These are phyloP conservation scores for Aspergillus amoenus DNA, from an alignment of 2,329 filamentous ascomycete genomes.

Conservation along the genomic window DNA sequence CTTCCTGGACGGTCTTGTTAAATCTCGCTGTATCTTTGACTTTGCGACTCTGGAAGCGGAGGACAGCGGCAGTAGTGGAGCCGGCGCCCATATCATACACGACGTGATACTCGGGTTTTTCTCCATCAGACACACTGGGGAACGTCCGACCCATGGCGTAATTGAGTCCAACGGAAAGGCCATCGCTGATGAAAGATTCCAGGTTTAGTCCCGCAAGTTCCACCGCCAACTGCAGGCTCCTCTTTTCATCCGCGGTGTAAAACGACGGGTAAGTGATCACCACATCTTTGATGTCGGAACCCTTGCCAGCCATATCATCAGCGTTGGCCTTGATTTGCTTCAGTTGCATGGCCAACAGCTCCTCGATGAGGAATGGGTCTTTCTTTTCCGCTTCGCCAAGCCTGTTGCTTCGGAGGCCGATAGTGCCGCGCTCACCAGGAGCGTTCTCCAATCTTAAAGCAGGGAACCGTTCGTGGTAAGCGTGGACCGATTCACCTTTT, in stretches of 20 bases:
- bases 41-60: conserved; percentile 83
- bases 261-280: conserved; percentile 90
- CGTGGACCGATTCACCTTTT: conserved; percentile 55
- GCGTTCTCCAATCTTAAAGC: conserved; percentile 66
- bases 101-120: conserved; percentile 85
- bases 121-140: conserved; percentile 76
- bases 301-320: conserved; percentile 75
- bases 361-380: conserved; percentile 72
- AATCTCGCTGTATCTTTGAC: conserved; percentile 90
- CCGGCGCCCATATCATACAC: conserved; percentile 98
- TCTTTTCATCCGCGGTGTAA: conserved; percentile 86
- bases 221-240: conserved; percentile 79
- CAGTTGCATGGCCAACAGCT: conserved; percentile 93
- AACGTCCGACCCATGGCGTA: conserved; percentile 92
- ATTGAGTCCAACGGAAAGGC: conserved; percentile 87
- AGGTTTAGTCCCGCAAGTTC: conserved; percentile 86
- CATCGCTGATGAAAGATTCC: conserved; percentile 81
- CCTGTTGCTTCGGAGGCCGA: conserved; percentile 76
- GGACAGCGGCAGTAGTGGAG: conserved; percentile 82
- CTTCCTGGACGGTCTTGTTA: conserved; percentile 96
- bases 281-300: conserved; percentile 70
- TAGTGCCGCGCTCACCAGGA: conserved; percentile 60
- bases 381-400: conserved; percentile 64
- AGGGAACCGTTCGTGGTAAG: conserved; percentile 76
- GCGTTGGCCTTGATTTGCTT: conserved; percentile 89